These are phyloP conservation scores for Bipolaris sorokiniana DNA, from an alignment of 2,329 filamentous ascomycete species.

Conservation along the genomic window DNA sequence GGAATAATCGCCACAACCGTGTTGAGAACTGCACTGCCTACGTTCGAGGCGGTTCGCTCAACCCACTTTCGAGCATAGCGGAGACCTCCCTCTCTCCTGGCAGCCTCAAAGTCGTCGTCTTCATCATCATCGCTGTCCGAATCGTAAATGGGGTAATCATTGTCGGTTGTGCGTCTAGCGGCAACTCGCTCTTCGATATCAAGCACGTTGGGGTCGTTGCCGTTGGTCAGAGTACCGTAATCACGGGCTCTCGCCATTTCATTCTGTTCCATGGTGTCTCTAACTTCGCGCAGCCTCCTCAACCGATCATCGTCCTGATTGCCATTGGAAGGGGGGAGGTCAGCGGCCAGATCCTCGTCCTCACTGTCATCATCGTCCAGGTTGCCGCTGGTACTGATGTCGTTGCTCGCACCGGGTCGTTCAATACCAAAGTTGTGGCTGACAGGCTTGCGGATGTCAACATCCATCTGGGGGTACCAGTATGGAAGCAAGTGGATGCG, in stretches of 20 bases:
- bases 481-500: slow-evolving; percentile 90
- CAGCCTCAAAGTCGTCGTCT: slow-evolving; percentile 76
- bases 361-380: slow-evolving; percentile 78
- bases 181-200: slow-evolving; percentile 87
- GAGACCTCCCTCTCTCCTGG: slow-evolving; percentile 76
- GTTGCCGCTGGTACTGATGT: slow-evolving; percentile 77
- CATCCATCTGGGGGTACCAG: slow-evolving; percentile 98
- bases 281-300: slow-evolving; percentile 57
- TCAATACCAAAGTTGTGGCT: slow-evolving; percentile 91
- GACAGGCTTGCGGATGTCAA: slow-evolving; percentile 92
- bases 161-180: slow-evolving; percentile 63
- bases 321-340: slow-evolving; percentile 34
- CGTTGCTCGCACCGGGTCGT: slow-evolving; percentile 74
- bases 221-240: slow-evolving; percentile 51
- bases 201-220: slow-evolving; percentile 53
- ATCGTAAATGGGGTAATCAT: slow-evolving; percentile 88
- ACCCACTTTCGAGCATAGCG: slow-evolving; percentile 69
- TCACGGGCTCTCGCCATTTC: slow-evolving; percentile 57
- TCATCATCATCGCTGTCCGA: slow-evolving; percentile 84
- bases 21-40: slow-evolving; percentile 44
- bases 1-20: slow-evolving; percentile 42
- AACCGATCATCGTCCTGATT: slow-evolving; percentile 54
- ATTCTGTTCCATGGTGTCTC: slow-evolving; percentile 59
- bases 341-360: slow-evolving; percentile 56
- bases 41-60: slow-evolving; percentile 58